Evolutionary conservation across 176 grass and related monocot genomes (phyloP), one percentile per base, ranked within the genome.

Genomic region (Aegilops tauschii): DNA sequence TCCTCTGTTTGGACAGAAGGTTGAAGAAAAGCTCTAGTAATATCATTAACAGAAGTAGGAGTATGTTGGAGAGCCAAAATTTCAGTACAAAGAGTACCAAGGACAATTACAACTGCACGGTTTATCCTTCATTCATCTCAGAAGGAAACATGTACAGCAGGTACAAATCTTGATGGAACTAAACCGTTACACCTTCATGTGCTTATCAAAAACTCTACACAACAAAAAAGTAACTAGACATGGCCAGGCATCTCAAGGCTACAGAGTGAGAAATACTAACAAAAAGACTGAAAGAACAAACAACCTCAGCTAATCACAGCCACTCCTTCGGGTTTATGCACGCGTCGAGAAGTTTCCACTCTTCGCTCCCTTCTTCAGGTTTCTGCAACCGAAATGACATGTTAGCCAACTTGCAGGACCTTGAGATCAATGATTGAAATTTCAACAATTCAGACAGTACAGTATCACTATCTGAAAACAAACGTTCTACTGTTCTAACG

Each of bases 281-380:
- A 56, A 91, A 69, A 58, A 13, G 8, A 73, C 82, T 70, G 54
- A 27, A 37, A 54, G 28, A 72, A 61, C 32, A 77, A 62, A 61
- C 54, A 63, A 18, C 14, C 61, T 40, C 42, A 4, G 32, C 27
- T 73, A 73, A 73, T 90, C 80, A 98, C 32, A 98, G 62, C 97
- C 97, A 99, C 75, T 99, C 92, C 87, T 94, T 99, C 2, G 97
- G 94, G 14, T 99, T 96, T 68, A 94, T 94, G 88, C 97, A 99
- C 5, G 97, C 94, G 37, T 99, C 94, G 0, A 99, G 87, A 88
- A 99, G 97, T 66, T 96, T 99, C 92, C 92, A 96, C 69, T 99
- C 97, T 88, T 94, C 92, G 42, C 85, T 99, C 63, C 97, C 97
- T 94, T 88, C 90, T 68, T 96, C 87, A 0, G 97, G 97, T 96